phyloP scores from a whole-genome alignment of 139 green algal genomes.

The Tetraselmis chui region DNA sequence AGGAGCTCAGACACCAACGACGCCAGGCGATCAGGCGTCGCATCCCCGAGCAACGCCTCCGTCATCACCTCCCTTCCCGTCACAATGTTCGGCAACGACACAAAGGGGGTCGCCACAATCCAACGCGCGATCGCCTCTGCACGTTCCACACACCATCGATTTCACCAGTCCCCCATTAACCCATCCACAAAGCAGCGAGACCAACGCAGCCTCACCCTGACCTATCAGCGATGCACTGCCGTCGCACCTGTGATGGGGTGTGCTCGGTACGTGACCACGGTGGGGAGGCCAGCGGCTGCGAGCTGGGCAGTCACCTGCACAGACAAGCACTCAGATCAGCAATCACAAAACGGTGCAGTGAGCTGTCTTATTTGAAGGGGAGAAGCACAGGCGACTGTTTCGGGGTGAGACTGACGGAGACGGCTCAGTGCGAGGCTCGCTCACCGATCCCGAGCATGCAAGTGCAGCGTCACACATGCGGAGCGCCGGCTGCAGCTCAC shows the following conservation, averaged over 20 bases:
- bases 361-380: no score
- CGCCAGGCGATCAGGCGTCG: background rate
- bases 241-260: background rate
- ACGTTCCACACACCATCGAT: no score
- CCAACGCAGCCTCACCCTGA: no score
- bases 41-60: background rate
- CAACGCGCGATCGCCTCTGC: background rate
- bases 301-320: background rate
- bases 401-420: no score
- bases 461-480: background rate
- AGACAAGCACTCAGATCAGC: no score
- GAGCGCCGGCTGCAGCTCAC: background rate
- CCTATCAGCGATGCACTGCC: no score
- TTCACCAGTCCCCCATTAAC: no score
- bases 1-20: background rate
- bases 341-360: no score
- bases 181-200: no score
- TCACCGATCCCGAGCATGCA: background rate
- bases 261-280: background rate
- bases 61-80: background rate
- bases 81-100: background rate
- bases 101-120: background rate
- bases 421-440: no score
- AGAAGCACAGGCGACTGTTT: no score
- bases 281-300: background rate